Base-by-base conservation (phyloP, 2,329 filamentous ascomycete species). In the Apiospora malaysiana region DNA sequence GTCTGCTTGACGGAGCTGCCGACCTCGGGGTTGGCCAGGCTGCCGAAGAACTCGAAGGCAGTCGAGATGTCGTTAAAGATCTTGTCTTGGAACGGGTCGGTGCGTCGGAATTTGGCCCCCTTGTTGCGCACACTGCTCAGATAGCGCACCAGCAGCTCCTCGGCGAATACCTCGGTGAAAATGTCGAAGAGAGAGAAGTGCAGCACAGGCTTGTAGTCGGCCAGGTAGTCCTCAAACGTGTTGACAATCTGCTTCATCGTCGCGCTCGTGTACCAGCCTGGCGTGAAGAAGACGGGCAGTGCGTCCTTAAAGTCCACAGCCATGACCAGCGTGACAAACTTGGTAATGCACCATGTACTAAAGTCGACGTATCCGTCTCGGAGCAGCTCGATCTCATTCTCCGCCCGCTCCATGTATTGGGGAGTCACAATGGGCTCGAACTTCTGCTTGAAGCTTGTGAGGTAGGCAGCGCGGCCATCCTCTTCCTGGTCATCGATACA, bases 281-380 rank as follows among this genome's bases (percentile, higher is more conserved):
- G 86, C 0, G 95, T 98, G 85, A 98, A 99, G 84, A 98, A 95
- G 74, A 96, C 93, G 63, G 92, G 88, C 79, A 97, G 90, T 47
- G 97, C 94, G 37, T 90, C 81, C 74, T 88, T 89, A 86, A 99
- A 97, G 86, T 99, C 96, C 76, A 97, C 92, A 49, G 89, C 86
- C 85, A 99, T 97, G 79, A 99, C 92, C 71, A 98, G 89, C 72
- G 91, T 88, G 69, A 94, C 93, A 79, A 98, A 98, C 75, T 92
- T 91, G 76, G 90, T 90, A 78, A 98, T 93, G 83, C 95, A 98
- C 86, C 95, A 94, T 7, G 95, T 97, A 77, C 93, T 94, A 71
- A 98, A 89, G 83, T 99, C 96, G 69, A 99, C 93, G 82, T 98
- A 99, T 75, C 94, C 94, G 81, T 98, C 94, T 66, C 93, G 92